Evolutionary conservation across 1,284 basidiomycete species (phyloP).

Genomic region (Thecaphora thlaspeos): DNA sequence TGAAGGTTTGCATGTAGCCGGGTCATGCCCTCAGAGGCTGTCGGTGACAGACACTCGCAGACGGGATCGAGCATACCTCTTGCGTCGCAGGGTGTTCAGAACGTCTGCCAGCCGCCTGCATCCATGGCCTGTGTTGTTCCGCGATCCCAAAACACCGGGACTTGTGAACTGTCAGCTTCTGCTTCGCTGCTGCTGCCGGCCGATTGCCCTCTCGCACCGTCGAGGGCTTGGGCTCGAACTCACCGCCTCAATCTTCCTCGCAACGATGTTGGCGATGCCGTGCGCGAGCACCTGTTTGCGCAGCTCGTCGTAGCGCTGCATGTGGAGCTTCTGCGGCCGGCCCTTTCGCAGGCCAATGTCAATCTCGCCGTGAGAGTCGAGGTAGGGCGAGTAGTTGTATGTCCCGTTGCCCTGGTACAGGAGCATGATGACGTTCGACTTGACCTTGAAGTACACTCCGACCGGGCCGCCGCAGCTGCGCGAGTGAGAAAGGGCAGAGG

Average conservation of each 20-base stretch:
- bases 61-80: too few species aligned
- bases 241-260: slow-evolving; percentile 73
- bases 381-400: slow-evolving; percentile 84
- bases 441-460: slow-evolving; percentile 87
- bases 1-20: too few species aligned
- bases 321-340: slow-evolving; percentile 81
- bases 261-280: slow-evolving; percentile 83
- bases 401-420: slow-evolving; percentile 85
- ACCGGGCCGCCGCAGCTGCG: slow-evolving; percentile 75
- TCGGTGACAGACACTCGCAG: too few species aligned
- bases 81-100: slow-evolving; percentile 60
- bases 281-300: slow-evolving; percentile 86
- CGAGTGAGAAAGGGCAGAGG: too few species aligned
- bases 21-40: too few species aligned
- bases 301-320: slow-evolving; percentile 85
- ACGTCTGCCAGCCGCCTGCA: slow-evolving; percentile 85
- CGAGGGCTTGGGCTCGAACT: too few species aligned
- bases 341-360: slow-evolving; percentile 88
- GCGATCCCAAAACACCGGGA: too few species aligned
- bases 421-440: slow-evolving; percentile 87
- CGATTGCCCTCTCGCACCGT: too few species aligned
- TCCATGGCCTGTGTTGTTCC: slow-evolving; percentile 64
- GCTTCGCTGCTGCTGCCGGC: too few species aligned
- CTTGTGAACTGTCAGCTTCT: too few species aligned
- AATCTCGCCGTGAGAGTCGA: slow-evolving; percentile 91